Percentiles rank a stretch among this genome's conserved stretches.
These are phyloP conservation scores for Speleostelium caveatum DNA, from an alignment of 78 protist genomes.

Conservation along the genomic window DNA sequence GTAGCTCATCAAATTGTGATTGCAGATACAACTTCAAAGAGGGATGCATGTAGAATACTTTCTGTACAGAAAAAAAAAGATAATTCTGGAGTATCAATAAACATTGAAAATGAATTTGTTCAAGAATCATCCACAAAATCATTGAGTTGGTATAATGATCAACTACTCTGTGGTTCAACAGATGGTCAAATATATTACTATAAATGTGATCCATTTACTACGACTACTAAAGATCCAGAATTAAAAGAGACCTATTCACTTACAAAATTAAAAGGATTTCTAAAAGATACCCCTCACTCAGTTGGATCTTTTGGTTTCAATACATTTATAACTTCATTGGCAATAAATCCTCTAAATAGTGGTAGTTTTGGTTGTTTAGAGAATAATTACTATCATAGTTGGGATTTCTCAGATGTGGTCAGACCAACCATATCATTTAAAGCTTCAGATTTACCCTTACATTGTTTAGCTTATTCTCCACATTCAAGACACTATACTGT, in stretches of 20 bases:
- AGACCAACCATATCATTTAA: slow-evolving; percentile 44
- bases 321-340: slow-evolving; percentile 13
- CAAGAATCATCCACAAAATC: slow-evolving; percentile 30
- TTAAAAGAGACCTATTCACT: slow-evolving; percentile 39
- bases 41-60: slow-evolving; percentile 50
- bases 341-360: slow-evolving; percentile 4
- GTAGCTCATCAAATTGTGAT: slow-evolving; percentile 58
- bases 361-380: slow-evolving; percentile 31
- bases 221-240: neutral
- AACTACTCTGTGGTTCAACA: slow-evolving; percentile 21
- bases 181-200: slow-evolving; percentile 69
- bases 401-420: slow-evolving; percentile 69
- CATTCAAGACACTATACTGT: slow-evolving; percentile 43
- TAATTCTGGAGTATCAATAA: neutral
- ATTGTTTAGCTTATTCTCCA: slow-evolving; percentile 37
- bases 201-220: slow-evolving; percentile 33
- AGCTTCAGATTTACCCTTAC: slow-evolving; percentile 24
- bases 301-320: slow-evolving; percentile 10
- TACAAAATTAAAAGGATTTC: slow-evolving; percentile 54
- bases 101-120: slow-evolving; percentile 22
- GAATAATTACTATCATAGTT: slow-evolving; percentile 50
- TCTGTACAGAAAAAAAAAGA: neutral
- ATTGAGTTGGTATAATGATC: slow-evolving; percentile 32
- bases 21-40: slow-evolving; percentile 60
- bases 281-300: slow-evolving; percentile 2